Conservation (phyloP, 306 rosid species). For the Elaeagnus macrophylla region DNA sequence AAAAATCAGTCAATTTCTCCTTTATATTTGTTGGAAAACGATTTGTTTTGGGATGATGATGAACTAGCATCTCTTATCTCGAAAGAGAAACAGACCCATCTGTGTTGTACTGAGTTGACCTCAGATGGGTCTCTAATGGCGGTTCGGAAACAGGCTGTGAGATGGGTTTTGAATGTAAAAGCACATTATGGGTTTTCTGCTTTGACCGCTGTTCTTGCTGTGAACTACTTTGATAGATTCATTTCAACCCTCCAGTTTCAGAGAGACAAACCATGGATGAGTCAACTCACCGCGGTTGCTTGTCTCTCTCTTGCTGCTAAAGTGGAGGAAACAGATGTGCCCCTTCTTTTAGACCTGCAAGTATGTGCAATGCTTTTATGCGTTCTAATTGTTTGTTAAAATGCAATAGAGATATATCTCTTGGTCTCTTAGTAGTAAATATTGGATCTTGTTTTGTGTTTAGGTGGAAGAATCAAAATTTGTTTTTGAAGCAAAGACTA, state of each 20-base stretch:
- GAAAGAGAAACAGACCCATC: conserved; percentile 51
- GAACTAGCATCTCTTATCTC: conserved; percentile 48
- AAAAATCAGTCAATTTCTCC: conserved; percentile 35
- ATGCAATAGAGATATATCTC: background rate
- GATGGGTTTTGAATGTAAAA: no score
- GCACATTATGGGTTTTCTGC: conserved; percentile 25
- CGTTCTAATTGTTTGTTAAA: no score
- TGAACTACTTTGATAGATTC: conserved; percentile 78
- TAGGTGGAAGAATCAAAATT: conserved; percentile 73
- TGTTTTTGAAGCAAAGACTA: conserved; percentile 70
- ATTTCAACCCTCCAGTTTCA: conserved; percentile 35
- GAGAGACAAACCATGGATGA: conserved; percentile 65
- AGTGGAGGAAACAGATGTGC: conserved; percentile 66
- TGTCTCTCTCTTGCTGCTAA: conserved; percentile 74
- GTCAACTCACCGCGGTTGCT: conserved; percentile 57
- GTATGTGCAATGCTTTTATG: conserved; percentile 25
- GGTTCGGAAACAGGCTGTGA: conserved; percentile 40
- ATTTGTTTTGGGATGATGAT: conserved; percentile 44
- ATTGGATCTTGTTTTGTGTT: conserved; percentile 11
- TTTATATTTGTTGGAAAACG: conserved; percentile 27
- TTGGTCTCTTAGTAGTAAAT: conserved; percentile 11
- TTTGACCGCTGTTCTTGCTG: conserved; percentile 59
- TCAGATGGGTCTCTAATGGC: conserved; percentile 33
- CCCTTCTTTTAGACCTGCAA: conserved; percentile 67
- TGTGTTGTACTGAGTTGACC: conserved; percentile 8